Conservation (phyloP, 2,329 filamentous ascomycete genomes). For the Pseudophaeomoniella oleicola region DNA sequence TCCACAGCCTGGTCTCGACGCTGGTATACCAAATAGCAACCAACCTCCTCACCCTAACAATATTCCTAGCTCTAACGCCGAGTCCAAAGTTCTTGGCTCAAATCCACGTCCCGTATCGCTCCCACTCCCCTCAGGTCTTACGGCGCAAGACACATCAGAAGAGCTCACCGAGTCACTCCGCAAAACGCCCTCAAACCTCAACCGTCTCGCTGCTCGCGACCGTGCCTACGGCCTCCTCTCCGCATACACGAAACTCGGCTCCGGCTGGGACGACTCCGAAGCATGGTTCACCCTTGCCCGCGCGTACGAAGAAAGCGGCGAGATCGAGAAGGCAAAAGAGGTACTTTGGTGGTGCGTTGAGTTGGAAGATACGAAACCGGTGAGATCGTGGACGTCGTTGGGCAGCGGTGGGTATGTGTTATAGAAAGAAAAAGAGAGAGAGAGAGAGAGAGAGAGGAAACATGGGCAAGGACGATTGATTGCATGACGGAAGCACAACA, state of each 20-base stretch:
- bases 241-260: slow-evolving; percentile 68
- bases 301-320: slow-evolving; percentile 75
- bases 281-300: slow-evolving; percentile 83
- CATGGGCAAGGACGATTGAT: too few species aligned
- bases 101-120: not conserved
- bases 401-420: slow-evolving; percentile 53
- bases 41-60: not conserved
- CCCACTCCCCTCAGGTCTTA: not conserved
- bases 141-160: not conserved
- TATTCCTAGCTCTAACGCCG: not conserved
- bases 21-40: slow-evolving; percentile 7
- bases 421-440: slow-evolving; percentile 17
- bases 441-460: too few species aligned
- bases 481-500: too few species aligned
- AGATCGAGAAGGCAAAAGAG: slow-evolving; percentile 76
- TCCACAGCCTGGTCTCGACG: slow-evolving; percentile 15
- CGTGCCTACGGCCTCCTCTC: slow-evolving; percentile 74
- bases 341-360: slow-evolving; percentile 97
- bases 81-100: not conserved
- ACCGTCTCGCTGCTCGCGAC: slow-evolving; percentile 78
- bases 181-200: slow-evolving; percentile 54
- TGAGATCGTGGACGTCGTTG: slow-evolving; percentile 64
- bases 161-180: slow-evolving; percentile 19
- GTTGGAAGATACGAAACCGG: slow-evolving; percentile 68
- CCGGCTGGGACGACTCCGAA: slow-evolving; percentile 81